Base-by-base conservation (phyloP, 495 filamentous ascomycete genomes). In the Acidomyces sp. region DNA sequence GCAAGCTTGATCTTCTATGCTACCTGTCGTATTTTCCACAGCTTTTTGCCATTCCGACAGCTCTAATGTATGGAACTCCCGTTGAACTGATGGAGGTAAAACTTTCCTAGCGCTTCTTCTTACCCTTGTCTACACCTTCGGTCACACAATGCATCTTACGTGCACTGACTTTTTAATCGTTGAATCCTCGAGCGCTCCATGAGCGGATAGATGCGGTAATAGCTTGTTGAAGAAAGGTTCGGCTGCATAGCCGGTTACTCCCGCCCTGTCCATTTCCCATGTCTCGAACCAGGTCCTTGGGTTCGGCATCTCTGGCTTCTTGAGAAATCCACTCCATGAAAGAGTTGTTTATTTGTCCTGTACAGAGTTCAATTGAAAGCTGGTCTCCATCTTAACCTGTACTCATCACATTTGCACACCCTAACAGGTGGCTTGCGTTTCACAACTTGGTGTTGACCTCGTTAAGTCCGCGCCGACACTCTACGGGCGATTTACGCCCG, bases 11-110 rank as follows among this genome's bases (percentile, higher is more conserved):
- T 18, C 27, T 41, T 41, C 35, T 43, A 43, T 43, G 41, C 22
- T 6, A 43, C 23, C 18, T 17, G 37, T 46, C 36, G 36, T 37
- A n/a, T 40, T 46, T 46, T 36, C 41, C 36, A 46, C 43, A 36
- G 43, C 43, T 35, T 17, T 28, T 41, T 46, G 36, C 37, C 12
- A 10, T 22, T 9, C 11, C 34, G 6, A 37, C 34, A 17, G 34
- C 34, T 37, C 18, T 37, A 10, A 6, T 37, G 34, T 21, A 37
- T 16, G 31, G n/a, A 34, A 6, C 6, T 9, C 15, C 31, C 31
- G 31, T 7, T 17, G 31, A 34, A 12, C 9, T 13, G 13, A 9
- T 16, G 13, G 35, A 19, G 9, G 13, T 13, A 38, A 3, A 19
- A 38, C 35, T n/a, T n/a, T n/a, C n/a, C n/a, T n/a, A n/a, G n/a